These are phyloP conservation scores for Bipolaris sorokiniana DNA, from an alignment of 2,329 filamentous ascomycete species.

Conservation along the genomic window DNA sequence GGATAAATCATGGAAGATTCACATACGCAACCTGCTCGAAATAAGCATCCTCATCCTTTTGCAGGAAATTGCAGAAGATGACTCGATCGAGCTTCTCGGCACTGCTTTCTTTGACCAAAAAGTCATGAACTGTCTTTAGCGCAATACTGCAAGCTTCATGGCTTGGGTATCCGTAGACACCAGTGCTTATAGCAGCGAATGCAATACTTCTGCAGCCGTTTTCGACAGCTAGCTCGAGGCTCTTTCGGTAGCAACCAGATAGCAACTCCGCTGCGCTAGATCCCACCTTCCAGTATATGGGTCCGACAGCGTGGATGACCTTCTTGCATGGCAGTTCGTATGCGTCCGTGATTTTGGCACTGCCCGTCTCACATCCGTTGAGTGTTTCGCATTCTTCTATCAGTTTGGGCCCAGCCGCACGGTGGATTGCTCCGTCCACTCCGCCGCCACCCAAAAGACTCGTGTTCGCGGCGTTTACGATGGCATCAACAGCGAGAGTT, in stretches of 20 bases:
- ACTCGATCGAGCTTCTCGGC: slow-evolving; percentile 68
- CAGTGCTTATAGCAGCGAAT: slow-evolving; percentile 85
- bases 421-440: slow-evolving; percentile 78
- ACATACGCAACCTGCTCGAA: slow-evolving; percentile 73
- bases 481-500: slow-evolving; percentile 74
- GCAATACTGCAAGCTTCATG: slow-evolving; percentile 74
- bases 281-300: slow-evolving; percentile 66
- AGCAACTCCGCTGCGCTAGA: slow-evolving; percentile 54
- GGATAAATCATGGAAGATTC: background rate
- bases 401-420: slow-evolving; percentile 74
- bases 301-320: slow-evolving; percentile 91
- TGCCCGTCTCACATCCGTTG: slow-evolving; percentile 75
- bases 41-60: slow-evolving; percentile 79
- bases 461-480: slow-evolving; percentile 91
- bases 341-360: slow-evolving; percentile 80
- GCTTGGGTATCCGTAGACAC: slow-evolving; percentile 86
- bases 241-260: slow-evolving; percentile 71
- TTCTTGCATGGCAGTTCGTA: slow-evolving; percentile 77
- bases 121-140: slow-evolving; percentile 63
- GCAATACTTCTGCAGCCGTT: slow-evolving; percentile 74
- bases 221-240: slow-evolving; percentile 73
- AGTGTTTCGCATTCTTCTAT: slow-evolving; percentile 73
- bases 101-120: slow-evolving; percentile 57
- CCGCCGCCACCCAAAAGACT: slow-evolving; percentile 85
- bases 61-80: slow-evolving; percentile 83